These are phyloP conservation scores for Garcileccinum viscosum DNA, from an alignment of 1,284 basidiomycete genomes.

Conservation along the genomic window DNA sequence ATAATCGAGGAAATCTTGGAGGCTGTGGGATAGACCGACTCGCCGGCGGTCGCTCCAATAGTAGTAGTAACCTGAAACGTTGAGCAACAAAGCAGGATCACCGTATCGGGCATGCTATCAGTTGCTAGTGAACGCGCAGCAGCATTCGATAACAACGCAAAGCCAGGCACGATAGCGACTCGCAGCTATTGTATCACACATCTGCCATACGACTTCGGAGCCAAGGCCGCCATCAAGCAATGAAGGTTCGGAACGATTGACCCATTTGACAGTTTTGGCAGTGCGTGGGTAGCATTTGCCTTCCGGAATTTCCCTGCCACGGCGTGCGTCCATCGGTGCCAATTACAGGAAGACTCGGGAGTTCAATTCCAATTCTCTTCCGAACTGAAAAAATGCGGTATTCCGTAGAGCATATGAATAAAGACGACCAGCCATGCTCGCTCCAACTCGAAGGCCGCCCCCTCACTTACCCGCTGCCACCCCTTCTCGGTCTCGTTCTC, in stretches of 20 bases:
- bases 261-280: not conserved
- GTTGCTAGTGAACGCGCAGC: not conserved
- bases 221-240: not conserved
- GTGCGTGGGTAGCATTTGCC: not conserved
- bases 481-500: not conserved
- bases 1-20: not conserved
- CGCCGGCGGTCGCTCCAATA: not conserved
- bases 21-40: not conserved
- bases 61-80: not conserved
- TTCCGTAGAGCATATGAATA: conserved; percentile 24
- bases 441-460: not conserved
- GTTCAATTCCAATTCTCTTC: conserved; percentile 14
- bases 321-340: conserved; percentile 3
- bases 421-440: not conserved
- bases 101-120: not conserved
- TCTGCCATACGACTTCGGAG: not conserved
- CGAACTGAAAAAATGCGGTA: conserved; percentile 17
- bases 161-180: not conserved
- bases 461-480: not conserved
- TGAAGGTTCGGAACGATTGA: not conserved
- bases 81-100: not conserved
- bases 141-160: not conserved
- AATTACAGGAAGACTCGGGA: conserved; percentile 19
- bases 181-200: not conserved
- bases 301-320: conserved; percentile 12